These are phyloP conservation scores for Metschnikowia amazonensis DNA, from an alignment of 805 yeast genomes.

Conservation along the genomic window DNA sequence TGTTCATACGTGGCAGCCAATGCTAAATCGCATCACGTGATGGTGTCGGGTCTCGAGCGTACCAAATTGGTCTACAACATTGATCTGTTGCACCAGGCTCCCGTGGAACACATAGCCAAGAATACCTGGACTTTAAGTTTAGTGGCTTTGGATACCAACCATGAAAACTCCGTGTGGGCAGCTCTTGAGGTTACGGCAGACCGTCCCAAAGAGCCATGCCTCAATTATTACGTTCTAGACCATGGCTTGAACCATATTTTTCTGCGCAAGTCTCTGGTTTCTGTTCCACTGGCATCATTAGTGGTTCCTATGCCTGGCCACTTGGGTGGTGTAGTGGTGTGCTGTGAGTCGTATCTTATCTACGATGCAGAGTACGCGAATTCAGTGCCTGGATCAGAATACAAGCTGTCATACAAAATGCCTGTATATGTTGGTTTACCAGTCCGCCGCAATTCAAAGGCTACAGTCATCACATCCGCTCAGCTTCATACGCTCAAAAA, in stretches of 20 bases:
- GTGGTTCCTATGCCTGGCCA: conserved; percentile 71
- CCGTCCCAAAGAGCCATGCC: conserved; percentile 15
- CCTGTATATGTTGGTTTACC: conserved; percentile 52
- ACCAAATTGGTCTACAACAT: conserved; percentile 69
- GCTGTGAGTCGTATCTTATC: conserved; percentile 52
- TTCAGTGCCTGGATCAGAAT: too few species aligned
- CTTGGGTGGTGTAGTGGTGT: conserved; percentile 63
- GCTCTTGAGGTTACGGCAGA: conserved; percentile 53
- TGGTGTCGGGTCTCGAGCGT: conserved; percentile 70
- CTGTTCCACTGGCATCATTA: conserved; percentile 37
- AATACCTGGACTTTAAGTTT: conserved; percentile 49
- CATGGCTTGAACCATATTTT: conserved; percentile 78
- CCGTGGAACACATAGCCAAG: conserved; percentile 62
- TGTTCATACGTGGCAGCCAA: conserved; percentile 71
- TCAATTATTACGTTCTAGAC: conserved; percentile 78
- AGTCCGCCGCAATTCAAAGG: conserved; percentile 26
- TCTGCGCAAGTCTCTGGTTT: conserved; percentile 27
- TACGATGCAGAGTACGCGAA: conserved; percentile 44
- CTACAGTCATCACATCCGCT: conserved; percentile 46
- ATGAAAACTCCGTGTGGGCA: conserved; percentile 82
- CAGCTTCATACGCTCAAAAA: conserved; percentile 63
- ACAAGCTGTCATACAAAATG: too few species aligned
- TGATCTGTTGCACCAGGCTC: conserved; percentile 46
- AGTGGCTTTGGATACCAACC: conserved; percentile 67
- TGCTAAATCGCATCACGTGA: conserved; percentile 63